A percentile compares a stretch with the other conserved stretches of the same genome.
Evolutionary conservation across 371 early-diverging fungal species (phyloP).

Genomic region (Basidiobolus meristosporus): DNA sequence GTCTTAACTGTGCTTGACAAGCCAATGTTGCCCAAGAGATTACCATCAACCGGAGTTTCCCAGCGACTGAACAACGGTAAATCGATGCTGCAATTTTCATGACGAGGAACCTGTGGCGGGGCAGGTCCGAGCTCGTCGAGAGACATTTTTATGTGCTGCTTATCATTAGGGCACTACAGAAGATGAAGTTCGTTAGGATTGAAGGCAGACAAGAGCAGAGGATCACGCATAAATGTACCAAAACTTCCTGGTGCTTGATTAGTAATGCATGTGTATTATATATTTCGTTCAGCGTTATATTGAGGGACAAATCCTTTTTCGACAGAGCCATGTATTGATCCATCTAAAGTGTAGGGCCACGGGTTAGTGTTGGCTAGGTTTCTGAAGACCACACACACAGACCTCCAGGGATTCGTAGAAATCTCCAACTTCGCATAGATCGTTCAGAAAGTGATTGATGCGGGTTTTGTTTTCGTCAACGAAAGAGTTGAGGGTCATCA

Average conservation of each 20-base stretch:
- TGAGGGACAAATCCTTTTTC: conserved; percentile 71
- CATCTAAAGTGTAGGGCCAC: too few relatives aligned
- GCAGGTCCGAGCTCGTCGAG: conserved; percentile 61
- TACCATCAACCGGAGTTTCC: conserved; percentile 77
- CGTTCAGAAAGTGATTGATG: conserved; percentile 71
- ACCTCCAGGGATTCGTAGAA: conserved; percentile 85
- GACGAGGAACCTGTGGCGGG: conserved; percentile 60
- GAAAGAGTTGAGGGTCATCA: conserved; percentile 75
- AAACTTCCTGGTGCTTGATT: conserved; percentile 53
- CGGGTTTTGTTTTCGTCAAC: conserved; percentile 71
- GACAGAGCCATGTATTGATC: conserved; percentile 90
- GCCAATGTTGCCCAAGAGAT: too few relatives aligned
- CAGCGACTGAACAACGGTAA: conserved; percentile 76
- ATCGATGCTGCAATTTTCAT: conserved; percentile 65
- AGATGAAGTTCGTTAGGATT: background rate
- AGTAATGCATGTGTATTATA: conserved; percentile 76
- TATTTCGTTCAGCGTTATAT: conserved; percentile 84
- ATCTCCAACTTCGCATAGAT: conserved; percentile 85
- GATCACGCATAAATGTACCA: conserved; percentile 29
- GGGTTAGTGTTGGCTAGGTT: background rate
- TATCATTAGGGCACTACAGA: conserved; percentile 54
- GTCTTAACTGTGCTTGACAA: too few relatives aligned
- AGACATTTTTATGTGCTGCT: conserved; percentile 57
- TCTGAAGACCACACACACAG: background rate
- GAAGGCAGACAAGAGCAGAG: too few relatives aligned